These are phyloP conservation scores for Wickerhamiella domercqiae DNA, from an alignment of 805 yeast species.

Conservation along the genomic window DNA sequence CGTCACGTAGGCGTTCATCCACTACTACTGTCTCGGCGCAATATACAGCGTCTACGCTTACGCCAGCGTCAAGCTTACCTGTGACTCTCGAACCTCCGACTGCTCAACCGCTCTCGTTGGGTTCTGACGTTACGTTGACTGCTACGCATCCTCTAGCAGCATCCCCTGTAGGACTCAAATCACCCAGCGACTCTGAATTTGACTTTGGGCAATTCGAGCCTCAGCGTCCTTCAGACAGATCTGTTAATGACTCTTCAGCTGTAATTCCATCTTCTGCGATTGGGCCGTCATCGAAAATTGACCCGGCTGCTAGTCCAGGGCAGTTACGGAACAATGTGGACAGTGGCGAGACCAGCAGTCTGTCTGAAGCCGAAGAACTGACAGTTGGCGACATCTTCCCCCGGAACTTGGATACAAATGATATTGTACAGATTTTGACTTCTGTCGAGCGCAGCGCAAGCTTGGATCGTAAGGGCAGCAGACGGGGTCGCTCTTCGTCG, in stretches of 20 bases:
- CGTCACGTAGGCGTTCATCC: not conserved
- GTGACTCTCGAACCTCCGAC: not conserved
- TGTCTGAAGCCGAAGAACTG: not conserved
- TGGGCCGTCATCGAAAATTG: too few relatives aligned
- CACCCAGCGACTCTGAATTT: too few relatives aligned
- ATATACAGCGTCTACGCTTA: not conserved
- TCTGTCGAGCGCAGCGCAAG: conserved; percentile 24
- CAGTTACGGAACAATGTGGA: not conserved
- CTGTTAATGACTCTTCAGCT: not conserved
- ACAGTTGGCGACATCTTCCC: not conserved
- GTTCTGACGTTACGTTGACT: not conserved
- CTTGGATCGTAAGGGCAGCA: conserved; percentile 19
- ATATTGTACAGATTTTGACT: conserved; percentile 23
- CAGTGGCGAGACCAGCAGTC: not conserved
- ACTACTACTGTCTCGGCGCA: not conserved
- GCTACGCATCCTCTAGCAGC: too few relatives aligned
- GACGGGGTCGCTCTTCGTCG: not conserved
- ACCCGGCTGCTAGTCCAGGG: not conserved
- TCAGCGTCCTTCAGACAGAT: not conserved
- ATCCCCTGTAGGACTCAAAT: too few relatives aligned
- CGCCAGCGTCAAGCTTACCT: not conserved
- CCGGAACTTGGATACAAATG: conserved; percentile 16
- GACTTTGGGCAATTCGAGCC: too few relatives aligned
- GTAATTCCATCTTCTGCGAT: too few relatives aligned
- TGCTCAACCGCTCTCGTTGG: too few relatives aligned